Base-by-base conservation (phyloP, 257 asterid species). In the Petrea volubilis region DNA sequence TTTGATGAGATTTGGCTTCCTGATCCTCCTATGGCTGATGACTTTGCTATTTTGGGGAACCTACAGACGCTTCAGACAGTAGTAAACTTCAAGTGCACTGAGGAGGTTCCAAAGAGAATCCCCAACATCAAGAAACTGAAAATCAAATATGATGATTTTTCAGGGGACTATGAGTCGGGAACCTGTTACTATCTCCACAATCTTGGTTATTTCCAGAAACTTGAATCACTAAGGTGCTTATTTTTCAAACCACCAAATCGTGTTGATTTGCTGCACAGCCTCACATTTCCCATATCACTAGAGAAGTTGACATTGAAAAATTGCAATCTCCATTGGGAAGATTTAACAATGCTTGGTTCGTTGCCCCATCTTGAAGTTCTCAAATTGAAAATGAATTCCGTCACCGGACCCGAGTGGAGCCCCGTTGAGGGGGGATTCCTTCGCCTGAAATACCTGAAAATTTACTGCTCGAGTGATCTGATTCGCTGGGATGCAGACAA, bases 41-140 rank as follows among this genome's bases (percentile, higher is more conserved):
- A 14, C 43, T 38, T 7, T 38, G 43, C 10, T 7, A 12, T 38
- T 3, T 29, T 68, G 71, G 67, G 27, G 9, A 67, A 68, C 7
- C 66, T 75, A 41, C 60, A 50, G 18, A 46, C 74, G 1, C 75
- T 68, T 14, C 13, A 1, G 1, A 5, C 0, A 0, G 20, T 74
- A 49, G 0, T 1, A 1, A 7, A 50, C 60, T 68, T 75, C 66
- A 51, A 7, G 60, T 60, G 55, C 24, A 8, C 27, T 38, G 60
- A 60, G 40, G 71, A 68, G 29, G 52, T 75, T 20, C 41, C 68
- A 23, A 67, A 28, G 41, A 68, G 70, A 68, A 68, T 75, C 20
- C 79, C 71, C 17, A 67, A 52, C 50, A 18, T 73, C 50, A 64
- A 38, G 60, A 55, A 18, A 46, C n/a, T 74, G 69, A 21, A 23